A percentile compares a stretch with the other conserved stretches of the same genome.
These are phyloP conservation scores for Actinomucor elegans DNA, from an alignment of 371 early-diverging fungal genomes.

Conservation along the genomic window DNA sequence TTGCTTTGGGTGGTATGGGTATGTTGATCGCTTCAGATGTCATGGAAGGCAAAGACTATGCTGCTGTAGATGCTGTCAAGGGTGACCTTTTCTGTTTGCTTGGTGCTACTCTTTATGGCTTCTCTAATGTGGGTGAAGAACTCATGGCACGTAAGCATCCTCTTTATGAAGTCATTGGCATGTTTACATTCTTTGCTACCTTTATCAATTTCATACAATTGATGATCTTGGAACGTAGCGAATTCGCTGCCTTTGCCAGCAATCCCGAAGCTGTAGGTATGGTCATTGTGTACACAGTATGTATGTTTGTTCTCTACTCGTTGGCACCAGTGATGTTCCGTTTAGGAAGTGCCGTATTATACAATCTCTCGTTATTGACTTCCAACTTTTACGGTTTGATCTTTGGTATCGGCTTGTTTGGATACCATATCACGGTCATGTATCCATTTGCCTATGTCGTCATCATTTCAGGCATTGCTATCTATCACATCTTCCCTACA, in stretches of 20 bases:
- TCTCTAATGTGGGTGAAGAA: conserved; percentile 71
- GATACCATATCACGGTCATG: conserved; percentile 46
- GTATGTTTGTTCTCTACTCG: conserved; percentile 70
- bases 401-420: conserved; percentile 68
- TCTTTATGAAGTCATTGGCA: conserved; percentile 71
- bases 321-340: conserved; percentile 69
- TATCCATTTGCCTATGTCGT: conserved; percentile 67
- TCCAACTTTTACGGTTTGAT: conserved; percentile 74
- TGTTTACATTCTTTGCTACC: conserved; percentile 68
- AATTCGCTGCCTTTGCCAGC: conserved; percentile 31
- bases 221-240: conserved; percentile 58
- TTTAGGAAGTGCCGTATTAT: conserved; percentile 67
- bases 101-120: conserved; percentile 71
- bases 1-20: conserved; percentile 68
- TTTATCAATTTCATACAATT: conserved; percentile 70
- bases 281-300: conserved; percentile 58
- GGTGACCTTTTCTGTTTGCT: conserved; percentile 71
- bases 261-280: conserved; percentile 32
- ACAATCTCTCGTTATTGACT: conserved; percentile 72
- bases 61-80: conserved; percentile 50
- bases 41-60: conserved; percentile 42
- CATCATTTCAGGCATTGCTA: conserved; percentile 57
- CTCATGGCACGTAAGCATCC: conserved; percentile 63
- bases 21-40: conserved; percentile 63
- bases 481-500: conserved; percentile 59